A percentile compares a stretch with the other conserved stretches of the same genome.
Evolutionary conservation across 495 filamentous ascomycete species (phyloP).

Genomic region (Astrocystis sublimbata): DNA sequence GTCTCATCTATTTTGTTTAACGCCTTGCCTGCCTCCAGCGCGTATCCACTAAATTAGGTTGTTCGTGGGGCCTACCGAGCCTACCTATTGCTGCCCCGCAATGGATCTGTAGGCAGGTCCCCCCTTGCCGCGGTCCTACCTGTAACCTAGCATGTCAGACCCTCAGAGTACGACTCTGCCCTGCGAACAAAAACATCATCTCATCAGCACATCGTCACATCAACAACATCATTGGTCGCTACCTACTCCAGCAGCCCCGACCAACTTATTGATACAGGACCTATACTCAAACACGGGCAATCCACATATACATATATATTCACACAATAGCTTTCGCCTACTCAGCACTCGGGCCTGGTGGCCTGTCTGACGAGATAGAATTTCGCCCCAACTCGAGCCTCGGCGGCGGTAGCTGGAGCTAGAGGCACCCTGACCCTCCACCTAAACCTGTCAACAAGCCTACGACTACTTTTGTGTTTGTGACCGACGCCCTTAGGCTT

Average conservation of each 20-base stretch:
- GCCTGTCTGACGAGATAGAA: conserved; percentile 13
- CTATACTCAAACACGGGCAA: not conserved
- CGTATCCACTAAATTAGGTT: conserved; percentile 1
- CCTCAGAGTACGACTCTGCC: not conserved
- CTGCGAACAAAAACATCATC: not conserved
- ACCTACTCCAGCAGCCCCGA: not conserved
- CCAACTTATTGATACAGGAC: not conserved
- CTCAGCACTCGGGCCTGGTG: not conserved
- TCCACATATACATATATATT: conserved; percentile 4
- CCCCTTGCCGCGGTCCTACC: not conserved
- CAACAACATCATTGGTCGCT: not conserved
- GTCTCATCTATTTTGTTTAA: not conserved
- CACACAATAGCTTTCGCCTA: not conserved
- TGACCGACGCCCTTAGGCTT: not conserved
- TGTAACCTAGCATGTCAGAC: no score
- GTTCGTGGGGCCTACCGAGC: not conserved
- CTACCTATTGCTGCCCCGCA: conserved; percentile 6
- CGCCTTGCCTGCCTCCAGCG: not conserved
- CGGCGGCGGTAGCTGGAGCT: not conserved
- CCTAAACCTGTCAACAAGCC: not conserved
- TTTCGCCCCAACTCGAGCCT: not conserved
- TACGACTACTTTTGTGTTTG: not conserved
- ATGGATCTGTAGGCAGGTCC: not conserved
- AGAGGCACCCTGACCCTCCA: not conserved
- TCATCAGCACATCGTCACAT: conserved; percentile 7